Evolutionary conservation across 495 filamentous ascomycete species (phyloP).

Genomic region (Xylaria intraflava): DNA sequence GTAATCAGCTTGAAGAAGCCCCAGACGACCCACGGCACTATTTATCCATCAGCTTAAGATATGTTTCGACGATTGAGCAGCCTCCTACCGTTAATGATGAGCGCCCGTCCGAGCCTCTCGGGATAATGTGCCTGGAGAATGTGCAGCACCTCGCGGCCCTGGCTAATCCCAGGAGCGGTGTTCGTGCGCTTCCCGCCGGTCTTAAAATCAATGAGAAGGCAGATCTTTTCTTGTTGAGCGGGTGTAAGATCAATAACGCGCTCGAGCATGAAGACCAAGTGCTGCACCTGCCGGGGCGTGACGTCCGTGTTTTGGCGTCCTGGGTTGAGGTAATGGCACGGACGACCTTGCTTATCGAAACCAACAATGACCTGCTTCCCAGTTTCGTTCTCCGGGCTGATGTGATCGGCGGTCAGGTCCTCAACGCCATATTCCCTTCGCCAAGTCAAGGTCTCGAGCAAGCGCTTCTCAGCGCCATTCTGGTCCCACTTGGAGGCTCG

Average conservation of each 20-base stretch:
- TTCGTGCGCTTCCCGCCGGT: slow-evolving; percentile 58
- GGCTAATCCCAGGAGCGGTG: slow-evolving; percentile 65
- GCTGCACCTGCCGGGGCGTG: slow-evolving; percentile 86
- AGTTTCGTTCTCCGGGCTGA: slow-evolving; percentile 86
- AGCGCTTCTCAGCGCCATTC: slow-evolving; percentile 64
- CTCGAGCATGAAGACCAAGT: slow-evolving; percentile 94
- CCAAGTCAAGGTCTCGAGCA: slow-evolving; percentile 79
- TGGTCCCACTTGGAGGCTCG: slow-evolving; percentile 88
- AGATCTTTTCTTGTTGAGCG: slow-evolving; percentile 75
- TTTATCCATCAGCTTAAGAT: slow-evolving; percentile 8
- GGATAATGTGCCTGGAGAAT: slow-evolving; percentile 95
- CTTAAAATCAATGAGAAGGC: slow-evolving; percentile 84
- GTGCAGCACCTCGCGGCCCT: slow-evolving; percentile 70
- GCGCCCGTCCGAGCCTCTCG: slow-evolving; percentile 79
- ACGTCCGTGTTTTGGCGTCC: slow-evolving; percentile 86
- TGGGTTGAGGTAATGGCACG: slow-evolving; percentile 84
- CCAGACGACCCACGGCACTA: slow-evolving; percentile 80
- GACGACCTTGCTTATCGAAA: slow-evolving; percentile 74
- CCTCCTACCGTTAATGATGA: slow-evolving; percentile 73
- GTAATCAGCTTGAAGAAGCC: slow-evolving; percentile 93
- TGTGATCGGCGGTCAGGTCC: slow-evolving; percentile 72
- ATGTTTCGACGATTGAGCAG: background rate
- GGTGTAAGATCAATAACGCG: slow-evolving; percentile 80
- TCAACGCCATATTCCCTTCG: slow-evolving; percentile 76
- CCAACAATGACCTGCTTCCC: slow-evolving; percentile 88